Conservation (phyloP, 2,329 filamentous ascomycete genomes). For the Neurospora sp. region DNA sequence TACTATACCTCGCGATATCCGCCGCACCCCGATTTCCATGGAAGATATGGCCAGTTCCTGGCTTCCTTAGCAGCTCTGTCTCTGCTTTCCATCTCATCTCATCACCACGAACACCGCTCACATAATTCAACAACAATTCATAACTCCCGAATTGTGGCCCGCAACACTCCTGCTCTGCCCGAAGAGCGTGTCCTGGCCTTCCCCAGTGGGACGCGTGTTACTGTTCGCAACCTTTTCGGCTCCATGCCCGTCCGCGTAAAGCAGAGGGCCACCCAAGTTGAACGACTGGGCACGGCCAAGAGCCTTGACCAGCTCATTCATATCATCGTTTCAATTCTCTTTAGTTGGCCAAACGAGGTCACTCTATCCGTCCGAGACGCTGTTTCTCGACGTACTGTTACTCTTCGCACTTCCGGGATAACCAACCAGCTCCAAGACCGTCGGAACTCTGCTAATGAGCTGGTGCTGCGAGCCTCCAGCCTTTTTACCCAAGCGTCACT, state of each 20-base stretch:
- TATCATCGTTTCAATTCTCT: conserved; percentile 51
- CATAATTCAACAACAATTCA: conserved; percentile 54
- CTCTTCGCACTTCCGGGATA: conserved; percentile 23
- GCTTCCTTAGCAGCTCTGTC: conserved; percentile 68
- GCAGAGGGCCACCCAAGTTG: conserved; percentile 50
- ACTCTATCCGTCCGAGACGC: conserved; percentile 49
- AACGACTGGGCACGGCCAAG: conserved; percentile 42
- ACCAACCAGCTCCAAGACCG: neutral
- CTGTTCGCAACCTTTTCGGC: conserved; percentile 74
- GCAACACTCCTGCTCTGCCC: conserved; percentile 50
- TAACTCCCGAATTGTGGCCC: conserved; percentile 53
- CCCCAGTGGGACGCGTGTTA: conserved; percentile 63
- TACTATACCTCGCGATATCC: conserved; percentile 71
- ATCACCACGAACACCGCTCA: conserved; percentile 47
- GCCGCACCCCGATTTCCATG: conserved; percentile 40
- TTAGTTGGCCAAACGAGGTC: conserved; percentile 54
- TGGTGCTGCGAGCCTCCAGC: conserved; percentile 27
- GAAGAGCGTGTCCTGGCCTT: conserved; percentile 46
- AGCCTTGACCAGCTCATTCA: conserved; percentile 57
- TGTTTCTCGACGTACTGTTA: conserved; percentile 25
- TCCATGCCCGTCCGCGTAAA: conserved; percentile 86
- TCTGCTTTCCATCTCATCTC: conserved; percentile 66
- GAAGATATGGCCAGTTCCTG: conserved; percentile 64
- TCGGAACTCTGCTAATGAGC: conserved; percentile 9
- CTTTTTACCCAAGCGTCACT: conserved; percentile 59